Conservation (phyloP, 352 stramenopile genomes). For the Thalassiosira livingstoniorum region DNA sequence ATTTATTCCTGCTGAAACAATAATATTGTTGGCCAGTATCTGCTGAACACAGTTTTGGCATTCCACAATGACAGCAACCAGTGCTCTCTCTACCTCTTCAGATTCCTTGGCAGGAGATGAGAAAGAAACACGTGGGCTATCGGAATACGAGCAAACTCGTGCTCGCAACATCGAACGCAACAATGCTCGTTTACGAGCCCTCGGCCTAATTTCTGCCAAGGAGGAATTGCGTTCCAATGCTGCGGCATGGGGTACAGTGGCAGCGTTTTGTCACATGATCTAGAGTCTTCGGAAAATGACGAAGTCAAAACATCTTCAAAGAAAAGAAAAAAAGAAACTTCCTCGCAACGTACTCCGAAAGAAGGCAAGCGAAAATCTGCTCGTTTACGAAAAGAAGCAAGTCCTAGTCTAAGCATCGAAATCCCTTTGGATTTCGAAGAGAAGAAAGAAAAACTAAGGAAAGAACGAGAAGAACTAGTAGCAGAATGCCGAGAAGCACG, state of each 20-base stretch:
- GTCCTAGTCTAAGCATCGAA: not conserved
- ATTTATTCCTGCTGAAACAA: no score
- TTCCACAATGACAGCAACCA: no score
- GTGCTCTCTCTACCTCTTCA: no score
- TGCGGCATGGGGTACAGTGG: slow-evolving; percentile 57
- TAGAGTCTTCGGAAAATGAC: slow-evolving; percentile 28
- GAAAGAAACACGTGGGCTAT: no score
- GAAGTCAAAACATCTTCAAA: slow-evolving; percentile 38
- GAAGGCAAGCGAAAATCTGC: slow-evolving; percentile 58
- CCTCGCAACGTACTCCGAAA: not conserved
- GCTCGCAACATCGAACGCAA: slow-evolving; percentile 79
- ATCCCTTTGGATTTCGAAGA: slow-evolving; percentile 23
- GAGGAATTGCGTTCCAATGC: slow-evolving; percentile 75
- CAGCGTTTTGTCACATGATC: no score
- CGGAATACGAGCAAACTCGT: slow-evolving; percentile 69
- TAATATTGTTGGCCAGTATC: no score
- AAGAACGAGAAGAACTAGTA: slow-evolving; percentile 61
- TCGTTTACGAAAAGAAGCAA: slow-evolving; percentile 44
- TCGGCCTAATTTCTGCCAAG: slow-evolving; percentile 71
- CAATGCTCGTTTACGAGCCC: slow-evolving; percentile 67
- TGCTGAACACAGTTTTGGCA: no score
- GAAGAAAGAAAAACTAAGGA: slow-evolving; percentile 29
- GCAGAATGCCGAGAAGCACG: slow-evolving; percentile 71
- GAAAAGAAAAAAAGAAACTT: slow-evolving; percentile 47
- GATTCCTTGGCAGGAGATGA: no score